Percentiles rank a stretch among this genome's conserved stretches.
Evolutionary conservation across 2,329 filamentous ascomycete genomes (phyloP).

Genomic region (Pseudogymnoascus sp.): DNA sequence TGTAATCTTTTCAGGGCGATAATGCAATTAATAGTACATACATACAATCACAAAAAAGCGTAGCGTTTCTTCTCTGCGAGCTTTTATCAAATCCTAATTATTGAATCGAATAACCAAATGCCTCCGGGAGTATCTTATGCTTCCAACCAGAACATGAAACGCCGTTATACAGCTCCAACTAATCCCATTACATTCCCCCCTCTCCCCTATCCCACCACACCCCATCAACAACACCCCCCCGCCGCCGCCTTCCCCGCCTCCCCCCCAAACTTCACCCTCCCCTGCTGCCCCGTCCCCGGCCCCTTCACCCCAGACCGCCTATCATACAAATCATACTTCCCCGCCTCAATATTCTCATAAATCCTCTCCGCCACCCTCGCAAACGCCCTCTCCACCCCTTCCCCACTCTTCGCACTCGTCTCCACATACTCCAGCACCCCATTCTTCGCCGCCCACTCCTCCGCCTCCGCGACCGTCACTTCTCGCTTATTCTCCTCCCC

Average conservation of each 20-base stretch:
- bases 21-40: constrained; percentile 6
- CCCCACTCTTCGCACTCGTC: constrained; percentile 90
- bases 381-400: constrained; percentile 89
- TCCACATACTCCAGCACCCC: constrained; percentile 90
- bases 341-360: constrained; percentile 92
- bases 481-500: constrained; percentile 57
- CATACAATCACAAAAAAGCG: background rate
- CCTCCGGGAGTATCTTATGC: constrained; percentile 3
- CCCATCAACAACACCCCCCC: constrained; percentile 21
- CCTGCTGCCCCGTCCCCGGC: constrained; percentile 40
- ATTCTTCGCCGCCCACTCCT: constrained; percentile 80
- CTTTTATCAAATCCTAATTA: background rate
- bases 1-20: background rate
- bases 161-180: background rate
- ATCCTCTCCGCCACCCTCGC: constrained; percentile 90
- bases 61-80: background rate
- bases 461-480: constrained; percentile 73
- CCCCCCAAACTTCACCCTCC: constrained; percentile 35
- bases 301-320: constrained; percentile 85
- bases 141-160: constrained; percentile 3
- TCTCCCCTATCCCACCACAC: background rate
- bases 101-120: constrained; percentile 4
- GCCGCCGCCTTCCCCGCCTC: constrained; percentile 17
- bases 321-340: constrained; percentile 66
- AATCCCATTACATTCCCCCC: background rate